phyloP scores from a whole-genome alignment of 768 basidiomycete genomes.

The Dioszegia crocea region DNA sequence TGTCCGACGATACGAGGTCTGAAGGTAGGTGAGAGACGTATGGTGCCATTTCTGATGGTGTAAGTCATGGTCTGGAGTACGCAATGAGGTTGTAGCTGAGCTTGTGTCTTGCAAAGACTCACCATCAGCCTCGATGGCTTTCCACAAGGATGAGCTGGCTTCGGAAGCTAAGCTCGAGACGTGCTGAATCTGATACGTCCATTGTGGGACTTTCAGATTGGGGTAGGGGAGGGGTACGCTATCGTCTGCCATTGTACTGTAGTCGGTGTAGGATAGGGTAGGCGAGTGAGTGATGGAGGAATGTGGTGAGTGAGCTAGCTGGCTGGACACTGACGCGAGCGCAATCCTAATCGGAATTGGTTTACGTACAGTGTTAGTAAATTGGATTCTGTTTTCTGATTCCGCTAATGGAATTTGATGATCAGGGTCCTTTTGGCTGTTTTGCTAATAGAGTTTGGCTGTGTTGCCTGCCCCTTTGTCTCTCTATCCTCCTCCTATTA shows the following conservation, averaged over 20 bases:
- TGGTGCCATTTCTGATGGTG: conserved; percentile 72
- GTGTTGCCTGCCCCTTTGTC: background rate
- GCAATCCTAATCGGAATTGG: background rate
- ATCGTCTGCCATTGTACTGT: conserved; percentile 63
- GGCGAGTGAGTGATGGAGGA: background rate
- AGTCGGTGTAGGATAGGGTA: background rate
- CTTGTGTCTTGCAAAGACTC: conserved; percentile 46
- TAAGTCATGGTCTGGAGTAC: conserved; percentile 12
- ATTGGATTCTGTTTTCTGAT: background rate
- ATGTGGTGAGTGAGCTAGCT: too few relatives aligned
- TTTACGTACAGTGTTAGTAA: background rate
- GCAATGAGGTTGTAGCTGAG: conserved; percentile 30
- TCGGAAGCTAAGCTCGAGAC: conserved; percentile 64
- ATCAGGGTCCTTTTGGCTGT: background rate
- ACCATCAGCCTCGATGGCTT: conserved; percentile 77
- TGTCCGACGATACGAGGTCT: conserved; percentile 52
- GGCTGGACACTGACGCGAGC: conserved; percentile 11
- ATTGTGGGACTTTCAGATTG: conserved; percentile 75
- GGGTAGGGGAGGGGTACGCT: conserved; percentile 80
- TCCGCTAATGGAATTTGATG: conserved; percentile 1
- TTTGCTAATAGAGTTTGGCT: background rate
- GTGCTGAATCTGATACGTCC: conserved; percentile 68
- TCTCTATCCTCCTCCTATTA: background rate
- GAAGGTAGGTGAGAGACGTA: conserved; percentile 51
- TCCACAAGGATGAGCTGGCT: conserved; percentile 63